Evolutionary conservation across 768 basidiomycete species (phyloP), one percentile per base, ranked within the genome.

Genomic region (Plicaturopsis crispa): DNA sequence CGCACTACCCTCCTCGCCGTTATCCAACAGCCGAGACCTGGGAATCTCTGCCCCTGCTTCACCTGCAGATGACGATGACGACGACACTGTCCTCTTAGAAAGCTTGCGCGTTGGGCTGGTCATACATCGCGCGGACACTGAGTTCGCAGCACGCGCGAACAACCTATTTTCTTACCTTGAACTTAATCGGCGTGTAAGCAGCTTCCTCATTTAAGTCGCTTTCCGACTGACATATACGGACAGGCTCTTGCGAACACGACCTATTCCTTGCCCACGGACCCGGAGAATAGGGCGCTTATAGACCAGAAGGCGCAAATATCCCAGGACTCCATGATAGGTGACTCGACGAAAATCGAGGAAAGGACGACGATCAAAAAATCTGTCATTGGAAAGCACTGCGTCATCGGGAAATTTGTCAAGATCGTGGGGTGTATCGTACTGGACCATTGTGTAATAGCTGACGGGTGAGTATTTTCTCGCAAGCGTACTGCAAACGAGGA

Each of bases 381-480:
- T 2, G 68, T 87, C 13, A 73, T 91, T 21, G 88, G 88, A 6
- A 70, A 80, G 42, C 90, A 93, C 54, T 92, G 89, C 47, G 62
- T 79, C 12, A 83, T 93, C 38, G 89, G 89, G 3, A 83, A 77
- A 55, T 82, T 82, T 69, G 84, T 74, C n/a, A 87, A 79, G 57
- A 78, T 97, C 33, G 69, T 68, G 2, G 84, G 86, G 8, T 92
- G 85, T 47, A 73, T 94, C 5, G 55, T 97, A 17, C 69, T 92
- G 46, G 93, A 96, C 52, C 91, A 94, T 50, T 93, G 91, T 49
- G 72, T 86, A 4, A 63, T 97, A 10, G 84, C 75, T 31, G 90
- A 94, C 41, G 89, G 90, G 92, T 90, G 45, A 52, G 77, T 53
- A 5, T 26, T 31, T 24, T 38, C 5, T 13, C 4, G 18, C 12